phyloP scores from a whole-genome alignment of 139 green algal genomes.

The Micromonas commoda region DNA sequence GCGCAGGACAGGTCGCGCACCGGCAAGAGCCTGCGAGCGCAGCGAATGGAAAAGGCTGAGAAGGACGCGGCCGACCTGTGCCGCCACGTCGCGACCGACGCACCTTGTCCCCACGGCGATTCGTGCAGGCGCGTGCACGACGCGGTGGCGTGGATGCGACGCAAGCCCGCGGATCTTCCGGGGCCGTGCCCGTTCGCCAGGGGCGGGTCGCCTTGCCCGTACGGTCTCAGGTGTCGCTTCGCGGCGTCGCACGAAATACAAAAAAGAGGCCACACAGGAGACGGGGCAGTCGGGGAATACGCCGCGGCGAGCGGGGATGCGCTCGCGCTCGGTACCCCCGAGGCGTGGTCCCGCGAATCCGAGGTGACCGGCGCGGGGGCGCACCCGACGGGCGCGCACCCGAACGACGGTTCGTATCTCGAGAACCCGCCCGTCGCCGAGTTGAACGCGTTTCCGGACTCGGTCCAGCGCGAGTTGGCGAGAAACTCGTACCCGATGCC shows the following conservation, averaged over 20 bases:
- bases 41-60: not conserved
- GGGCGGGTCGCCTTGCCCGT: not conserved
- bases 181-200: constrained; percentile 57
- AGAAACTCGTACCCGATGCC: constrained; percentile 12
- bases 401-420: not conserved
- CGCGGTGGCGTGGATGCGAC: constrained; percentile 45
- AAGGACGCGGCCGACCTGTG: constrained; percentile 41
- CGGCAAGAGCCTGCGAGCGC: not conserved
- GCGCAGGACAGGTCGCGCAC: not conserved
- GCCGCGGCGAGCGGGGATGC: not conserved
- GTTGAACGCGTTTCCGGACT: not conserved
- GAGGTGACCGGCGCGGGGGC: not conserved
- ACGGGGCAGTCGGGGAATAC: too few relatives aligned
- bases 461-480: not conserved
- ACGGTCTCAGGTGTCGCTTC: constrained; percentile 20
- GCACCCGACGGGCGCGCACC: constrained; percentile 1
- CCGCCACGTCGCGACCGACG: constrained; percentile 27
- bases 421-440: not conserved
- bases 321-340: not conserved
- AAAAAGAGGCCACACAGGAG: too few relatives aligned
- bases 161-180: constrained; percentile 61
- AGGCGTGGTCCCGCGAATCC: not conserved
- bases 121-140: constrained; percentile 72
- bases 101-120: constrained; percentile 47
- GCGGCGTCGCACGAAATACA: constrained; percentile 12